These are phyloP conservation scores for Trypanosoma conorhini DNA, from an alignment of 208 protist genomes.

Conservation along the genomic window DNA sequence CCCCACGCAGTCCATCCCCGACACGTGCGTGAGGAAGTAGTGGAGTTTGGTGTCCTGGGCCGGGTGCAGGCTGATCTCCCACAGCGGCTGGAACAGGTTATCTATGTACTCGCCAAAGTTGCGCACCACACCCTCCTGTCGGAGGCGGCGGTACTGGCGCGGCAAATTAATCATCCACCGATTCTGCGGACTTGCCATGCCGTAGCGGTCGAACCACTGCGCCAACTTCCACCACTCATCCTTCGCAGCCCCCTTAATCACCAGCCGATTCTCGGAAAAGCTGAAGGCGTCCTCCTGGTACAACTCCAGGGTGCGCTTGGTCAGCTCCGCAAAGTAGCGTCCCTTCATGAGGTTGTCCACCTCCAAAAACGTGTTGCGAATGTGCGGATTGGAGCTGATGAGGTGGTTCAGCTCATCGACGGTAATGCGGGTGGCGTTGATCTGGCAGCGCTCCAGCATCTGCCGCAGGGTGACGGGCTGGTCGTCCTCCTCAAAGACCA, in stretches of 20 bases:
- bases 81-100: constrained; percentile 98
- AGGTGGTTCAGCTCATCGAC: constrained; percentile 89
- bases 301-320: constrained; percentile 77
- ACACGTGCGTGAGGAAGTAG: constrained; percentile 96
- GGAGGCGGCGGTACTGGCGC: constrained; percentile 88
- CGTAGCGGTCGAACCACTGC: constrained; percentile 96
- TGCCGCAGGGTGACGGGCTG: constrained; percentile 79
- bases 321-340: constrained; percentile 93
- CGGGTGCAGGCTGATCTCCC: constrained; percentile 97
- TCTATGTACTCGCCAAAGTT: constrained; percentile 96
- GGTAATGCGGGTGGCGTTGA: constrained; percentile 76
- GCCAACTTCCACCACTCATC: constrained; percentile 96
- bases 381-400: constrained; percentile 62
- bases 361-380: constrained; percentile 77
- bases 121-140: constrained; percentile 66
- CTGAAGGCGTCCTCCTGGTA: constrained; percentile 86
- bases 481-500: constrained; percentile 83
- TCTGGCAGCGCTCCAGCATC: constrained; percentile 73
- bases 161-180: constrained; percentile 97
- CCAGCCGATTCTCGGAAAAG: constrained; percentile 87
- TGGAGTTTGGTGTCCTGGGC: constrained; percentile 94
- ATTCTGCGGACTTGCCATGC: constrained; percentile 95
- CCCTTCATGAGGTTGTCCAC: constrained; percentile 92
- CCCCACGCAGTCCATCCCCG: constrained; percentile 96
- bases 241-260: constrained; percentile 68